Base-by-base conservation (phyloP, 768 basidiomycete genomes). In the Naganishia vaughanmartiniae region DNA sequence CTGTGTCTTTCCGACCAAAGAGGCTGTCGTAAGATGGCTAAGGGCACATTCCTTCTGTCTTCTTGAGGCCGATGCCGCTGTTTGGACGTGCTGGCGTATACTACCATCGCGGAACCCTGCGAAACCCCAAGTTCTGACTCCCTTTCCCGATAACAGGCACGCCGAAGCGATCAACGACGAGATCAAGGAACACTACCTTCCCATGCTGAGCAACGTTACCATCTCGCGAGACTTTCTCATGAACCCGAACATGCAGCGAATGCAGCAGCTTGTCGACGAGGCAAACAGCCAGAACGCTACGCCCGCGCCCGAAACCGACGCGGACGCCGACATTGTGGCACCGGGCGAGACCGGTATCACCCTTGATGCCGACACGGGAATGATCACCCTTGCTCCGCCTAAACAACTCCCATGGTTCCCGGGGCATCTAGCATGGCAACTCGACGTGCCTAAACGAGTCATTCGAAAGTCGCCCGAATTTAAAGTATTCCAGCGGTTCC, bases 361-460 rank as follows among this genome's bases (percentile, higher is more conserved):
- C 36, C 34, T 63, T 42, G 60, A 63, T 24, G 10, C 5, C 57
- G 51, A 21, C 45, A 69, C 57, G 91, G 85, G 21, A 87, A 68
- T 46, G 28, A 26, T 89, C 75, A 77, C 82, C 14, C 85, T 94
- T 39, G 86, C 89, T 0, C 89, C 93, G 30, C 96, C 95, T 0
- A 85, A 86, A 26, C 90, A 90, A 73, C 85, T 99, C 42, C 85
- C 89, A 12, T 99, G 96, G 96, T 97, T 96, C 82, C 93, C 95
- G 14, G 89, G 89, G 14, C 89, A 89, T n/a, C 85, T 96, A 15
- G 96, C 91, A 12, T 99, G 96, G 96, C 92, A 96, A 75, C 87
- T 98, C 79, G 91, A 93, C 74, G 89, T 95, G 0, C 86, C 91
- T 11, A 98, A 97, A 80, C 88, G 89, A 66, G 88, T 90, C 0